A percentile compares a stretch with the other conserved stretches of the same genome.
These are phyloP conservation scores for Domatiomyces catenatus DNA, from an alignment of 2,329 filamentous ascomycete species.

Conservation along the genomic window DNA sequence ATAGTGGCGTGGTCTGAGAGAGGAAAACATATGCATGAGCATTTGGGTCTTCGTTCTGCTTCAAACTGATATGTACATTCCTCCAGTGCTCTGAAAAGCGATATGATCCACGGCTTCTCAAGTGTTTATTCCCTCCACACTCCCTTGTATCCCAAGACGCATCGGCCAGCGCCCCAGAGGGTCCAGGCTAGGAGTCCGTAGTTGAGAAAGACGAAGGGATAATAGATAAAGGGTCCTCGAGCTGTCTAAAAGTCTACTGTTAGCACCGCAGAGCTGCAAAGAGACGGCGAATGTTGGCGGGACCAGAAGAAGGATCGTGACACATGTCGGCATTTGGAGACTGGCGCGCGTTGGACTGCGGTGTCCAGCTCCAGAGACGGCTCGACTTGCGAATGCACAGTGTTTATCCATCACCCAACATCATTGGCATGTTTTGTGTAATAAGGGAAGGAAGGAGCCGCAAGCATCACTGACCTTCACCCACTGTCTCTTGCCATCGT, in stretches of 20 bases:
- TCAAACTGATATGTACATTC: neutral
- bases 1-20: neutral
- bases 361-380: neutral
- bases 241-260: constrained; percentile 28
- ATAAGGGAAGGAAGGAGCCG: neutral
- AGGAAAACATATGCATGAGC: neutral
- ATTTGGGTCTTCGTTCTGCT: neutral
- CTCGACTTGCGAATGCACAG: neutral
- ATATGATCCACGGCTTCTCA: neutral
- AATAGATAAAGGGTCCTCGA: constrained; percentile 42
- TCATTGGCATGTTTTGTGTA: neutral
- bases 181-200: constrained; percentile 21
- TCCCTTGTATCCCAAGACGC: neutral
- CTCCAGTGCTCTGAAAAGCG: neutral
- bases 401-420: neutral
- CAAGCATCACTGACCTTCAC: constrained; percentile 42
- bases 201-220: constrained; percentile 43
- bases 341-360: neutral
- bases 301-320: neutral
- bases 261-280: constrained; percentile 1
- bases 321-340: neutral
- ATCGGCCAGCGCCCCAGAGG: constrained; percentile 32
- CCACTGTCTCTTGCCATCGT: constrained; percentile 53
- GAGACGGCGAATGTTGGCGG: neutral
- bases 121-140: neutral